Evolutionary conservation across 352 stramenopile species (phyloP), one percentile per base, ranked within the genome.

Genomic region (Aphanomyces invadans): DNA sequence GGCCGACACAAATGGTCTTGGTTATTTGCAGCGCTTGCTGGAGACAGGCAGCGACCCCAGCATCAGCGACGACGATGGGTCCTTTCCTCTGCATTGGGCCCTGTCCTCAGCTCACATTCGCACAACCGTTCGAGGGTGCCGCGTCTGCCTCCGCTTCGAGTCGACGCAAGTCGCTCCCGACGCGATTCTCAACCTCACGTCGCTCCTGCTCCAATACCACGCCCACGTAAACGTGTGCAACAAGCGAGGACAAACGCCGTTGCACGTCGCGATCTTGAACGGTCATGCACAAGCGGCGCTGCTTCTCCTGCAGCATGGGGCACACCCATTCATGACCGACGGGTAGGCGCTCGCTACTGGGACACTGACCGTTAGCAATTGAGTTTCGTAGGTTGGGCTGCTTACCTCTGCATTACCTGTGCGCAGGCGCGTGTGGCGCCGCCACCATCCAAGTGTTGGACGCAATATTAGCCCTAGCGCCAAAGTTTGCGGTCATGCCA

Each of bases 241-340:
- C 28, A 63, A 57, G 0, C 53, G 87, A 11, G 82, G 80, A 0
- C 84, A 90, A 26, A 90, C 82, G 17, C 69, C 80, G 0, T 70
- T 92, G 15, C 84, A 92, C 32, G 52, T 88, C 38, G 77, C 80
- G 1, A 44, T 92, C n/a, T 42, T 91, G 17, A 77, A 88, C 66
- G 84, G 81, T 0, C 82, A 91, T 53, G 68, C 53, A 0, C 68
- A 67, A 0, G 73, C 80, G 17, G 80, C 57, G 0, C 68, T 73
- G n/a, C 69, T 77, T 17, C 64, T 91, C 19, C 52, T 67, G 10
- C 26, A 57, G 21, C 60, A 48, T 4, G 60, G 60, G 3, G 60
- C 60, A n/a, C 19, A 67, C 49, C 39, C 60, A 19, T 67, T 67
- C 38, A 19, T 57, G 28, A 29, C 25, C 21, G 60, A 67, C 28